These are phyloP conservation scores for Fistulifera solaris DNA, from an alignment of 108 stramenopile genomes.

Conservation along the genomic window DNA sequence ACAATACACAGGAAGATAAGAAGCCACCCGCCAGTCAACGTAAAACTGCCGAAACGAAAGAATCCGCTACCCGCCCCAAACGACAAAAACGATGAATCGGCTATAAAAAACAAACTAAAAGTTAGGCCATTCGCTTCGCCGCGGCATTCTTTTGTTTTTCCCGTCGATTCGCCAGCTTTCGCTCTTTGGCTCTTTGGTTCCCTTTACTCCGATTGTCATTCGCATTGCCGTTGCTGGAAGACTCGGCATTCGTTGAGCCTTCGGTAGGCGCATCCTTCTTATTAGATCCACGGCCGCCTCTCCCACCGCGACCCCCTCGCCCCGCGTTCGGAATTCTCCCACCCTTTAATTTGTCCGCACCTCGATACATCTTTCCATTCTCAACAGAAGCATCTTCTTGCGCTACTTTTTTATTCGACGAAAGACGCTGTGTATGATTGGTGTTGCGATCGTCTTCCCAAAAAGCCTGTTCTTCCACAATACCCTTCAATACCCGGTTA, in stretches of 20 bases:
- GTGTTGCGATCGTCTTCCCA: constrained; percentile 55
- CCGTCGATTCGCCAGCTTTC: constrained; percentile 4
- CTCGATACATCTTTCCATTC: constrained; percentile 29
- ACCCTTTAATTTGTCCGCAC: constrained; percentile 80
- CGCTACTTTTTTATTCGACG: constrained; percentile 2
- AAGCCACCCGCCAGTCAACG: not conserved
- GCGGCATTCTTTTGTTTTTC: constrained; percentile 8
- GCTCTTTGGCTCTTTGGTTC: constrained; percentile 5
- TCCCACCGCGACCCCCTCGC: constrained; percentile 3
- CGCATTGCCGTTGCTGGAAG: not conserved
- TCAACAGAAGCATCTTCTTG: not conserved
- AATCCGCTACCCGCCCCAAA: not conserved
- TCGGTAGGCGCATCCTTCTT: not conserved
- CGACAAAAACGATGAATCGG: not conserved
- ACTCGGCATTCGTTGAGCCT: not conserved
- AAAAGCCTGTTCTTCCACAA: constrained; percentile 53
- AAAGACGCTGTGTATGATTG: constrained; percentile 8
- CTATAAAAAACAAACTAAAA: not conserved
- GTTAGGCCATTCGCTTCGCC: constrained; percentile 7
- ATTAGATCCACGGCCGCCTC: not conserved
- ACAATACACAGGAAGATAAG: not conserved
- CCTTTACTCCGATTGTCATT: not conserved
- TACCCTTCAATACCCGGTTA: constrained; percentile 49
- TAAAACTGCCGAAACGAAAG: not conserved
- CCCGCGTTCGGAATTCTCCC: constrained; percentile 29